Evolutionary conservation across 2,329 filamentous ascomycete genomes (phyloP), one percentile per base, ranked within the genome.

Genomic region (Alternaria viburni): DNA sequence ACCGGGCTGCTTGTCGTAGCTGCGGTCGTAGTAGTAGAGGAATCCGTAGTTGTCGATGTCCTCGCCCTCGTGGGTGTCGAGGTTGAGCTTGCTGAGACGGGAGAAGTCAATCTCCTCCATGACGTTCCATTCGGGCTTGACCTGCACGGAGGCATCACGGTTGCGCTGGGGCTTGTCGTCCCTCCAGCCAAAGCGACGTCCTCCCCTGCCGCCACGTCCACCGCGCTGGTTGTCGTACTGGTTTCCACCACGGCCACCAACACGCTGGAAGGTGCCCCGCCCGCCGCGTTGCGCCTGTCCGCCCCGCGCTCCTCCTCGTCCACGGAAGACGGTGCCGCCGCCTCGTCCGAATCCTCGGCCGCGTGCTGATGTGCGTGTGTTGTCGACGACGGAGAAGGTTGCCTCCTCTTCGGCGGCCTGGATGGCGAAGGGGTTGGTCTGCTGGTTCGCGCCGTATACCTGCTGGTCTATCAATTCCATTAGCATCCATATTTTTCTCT

Each of bases 91-190:
- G 73, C 89, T 87, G 72, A 99, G 88, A 71, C 96, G 91, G 85
- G 93, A 95, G 85, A 97, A 99, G 82, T 99, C 96, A 80, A 99
- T 97, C 87, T 99, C 96, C 84, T 99, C 96, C 75, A 97, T 86
- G 84, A 99, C 88, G 77, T 89, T 88, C 96, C 96, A 99, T 80
- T 97, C 94, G 21, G 94, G 89, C 83, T 96, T 96, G 82, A 98
- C 93, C 84, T 95, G 95, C 78, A 99, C 93, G 36, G 93, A 97
- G 11, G 95, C 92, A 84, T 99, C 96, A 65, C 96, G 92, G 83
- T 97, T 97, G 77, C 96, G 91, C 81, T 95, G 89, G 65, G 96
- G 96, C 89, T 98, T 98, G 85, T 99, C 96, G 80, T 99, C 96
- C 84, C 96, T 97, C 95, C 96, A 98, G 79, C 96, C 96, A 77